phyloP scores from a whole-genome alignment of 1,284 basidiomycete species.

The Boletus mariae region DNA sequence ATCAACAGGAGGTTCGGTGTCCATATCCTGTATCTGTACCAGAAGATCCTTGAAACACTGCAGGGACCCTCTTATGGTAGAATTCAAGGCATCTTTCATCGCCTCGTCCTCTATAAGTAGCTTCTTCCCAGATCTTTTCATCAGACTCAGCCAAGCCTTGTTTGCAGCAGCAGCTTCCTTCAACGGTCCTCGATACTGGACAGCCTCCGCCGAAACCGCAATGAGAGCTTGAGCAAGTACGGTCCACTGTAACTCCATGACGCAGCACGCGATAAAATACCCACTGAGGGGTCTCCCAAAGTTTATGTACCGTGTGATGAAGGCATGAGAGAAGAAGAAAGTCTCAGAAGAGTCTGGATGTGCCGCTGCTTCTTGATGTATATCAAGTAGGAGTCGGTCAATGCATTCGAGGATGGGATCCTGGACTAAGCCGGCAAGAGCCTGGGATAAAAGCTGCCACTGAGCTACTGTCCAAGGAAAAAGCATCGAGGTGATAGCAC shows the following conservation, averaged over 20 bases:
- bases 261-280: conserved; percentile 83
- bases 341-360: conserved; percentile 14
- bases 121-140: conserved; percentile 47
- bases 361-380: conserved; percentile 52
- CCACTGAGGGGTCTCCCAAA: conserved; percentile 79
- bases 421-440: conserved; percentile 57
- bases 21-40: conserved; percentile 75
- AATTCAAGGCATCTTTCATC: conserved; percentile 44
- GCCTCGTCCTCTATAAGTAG: conserved; percentile 32
- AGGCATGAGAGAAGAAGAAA: conserved; percentile 60
- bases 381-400: conserved; percentile 62
- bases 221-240: conserved; percentile 74
- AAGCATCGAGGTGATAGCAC: conserved; percentile 75
- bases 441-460: conserved; percentile 57
- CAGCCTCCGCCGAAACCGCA: conserved; percentile 33
- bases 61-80: conserved; percentile 57
- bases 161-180: conserved; percentile 78
- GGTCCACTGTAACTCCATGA: conserved; percentile 82
- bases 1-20: conserved; percentile 69
- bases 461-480: conserved; percentile 72
- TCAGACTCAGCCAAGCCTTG: conserved; percentile 70
- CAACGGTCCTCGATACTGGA: conserved; percentile 35
- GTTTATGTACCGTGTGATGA: conserved; percentile 74
- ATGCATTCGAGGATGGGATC: conserved; percentile 61
- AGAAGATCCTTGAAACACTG: conserved; percentile 73